Percentiles rank a stretch among this genome's conserved stretches.
phyloP scores from a whole-genome alignment of 2,329 filamentous ascomycete species.

The Arachnomyces sp. region DNA sequence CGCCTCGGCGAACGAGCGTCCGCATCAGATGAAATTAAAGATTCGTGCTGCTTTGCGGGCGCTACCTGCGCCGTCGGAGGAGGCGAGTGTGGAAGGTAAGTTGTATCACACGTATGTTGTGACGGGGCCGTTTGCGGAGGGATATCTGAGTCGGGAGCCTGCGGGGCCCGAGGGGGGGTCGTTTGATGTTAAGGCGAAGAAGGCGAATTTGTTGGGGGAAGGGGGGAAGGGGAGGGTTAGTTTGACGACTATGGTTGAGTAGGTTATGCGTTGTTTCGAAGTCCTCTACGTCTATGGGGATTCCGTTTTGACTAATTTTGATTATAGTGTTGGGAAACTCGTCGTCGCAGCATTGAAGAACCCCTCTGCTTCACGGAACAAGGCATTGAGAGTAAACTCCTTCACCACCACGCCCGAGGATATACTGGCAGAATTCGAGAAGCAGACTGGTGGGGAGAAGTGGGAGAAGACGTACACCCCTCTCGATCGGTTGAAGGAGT shows the following conservation, averaged over 20 bases:
- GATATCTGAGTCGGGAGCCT: conserved; percentile 46
- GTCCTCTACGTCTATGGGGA: background rate
- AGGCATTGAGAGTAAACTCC: conserved; percentile 59
- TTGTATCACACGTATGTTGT: conserved; percentile 60
- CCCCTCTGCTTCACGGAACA: conserved; percentile 45
- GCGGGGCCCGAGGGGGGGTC: conserved; percentile 41
- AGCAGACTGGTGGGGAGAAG: conserved; percentile 48
- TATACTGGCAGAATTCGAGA: conserved; percentile 60
- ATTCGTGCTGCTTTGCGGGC: conserved; percentile 53
- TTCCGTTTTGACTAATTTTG: background rate
- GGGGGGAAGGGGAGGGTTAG: conserved; percentile 55
- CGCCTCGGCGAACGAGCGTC: conserved; percentile 51
- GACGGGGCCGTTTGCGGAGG: conserved; percentile 60
- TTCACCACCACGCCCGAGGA: conserved; percentile 58
- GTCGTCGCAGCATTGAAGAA: conserved; percentile 55
- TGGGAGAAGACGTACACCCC: conserved; percentile 49
- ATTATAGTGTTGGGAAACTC: conserved; percentile 54
- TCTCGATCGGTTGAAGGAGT: conserved; percentile 44
- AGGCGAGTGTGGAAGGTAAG: conserved; percentile 44
- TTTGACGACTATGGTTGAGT: conserved; percentile 66
- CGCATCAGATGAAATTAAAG: conserved; percentile 62
- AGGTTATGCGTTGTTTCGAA: conserved; percentile 26
- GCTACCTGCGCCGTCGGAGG: too few relatives aligned
- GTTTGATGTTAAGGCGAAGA: conserved; percentile 50
- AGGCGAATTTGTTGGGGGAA: conserved; percentile 53